These are phyloP conservation scores for Spergularia azorica DNA, from an alignment of 179 eudicot species.

Conservation along the genomic window DNA sequence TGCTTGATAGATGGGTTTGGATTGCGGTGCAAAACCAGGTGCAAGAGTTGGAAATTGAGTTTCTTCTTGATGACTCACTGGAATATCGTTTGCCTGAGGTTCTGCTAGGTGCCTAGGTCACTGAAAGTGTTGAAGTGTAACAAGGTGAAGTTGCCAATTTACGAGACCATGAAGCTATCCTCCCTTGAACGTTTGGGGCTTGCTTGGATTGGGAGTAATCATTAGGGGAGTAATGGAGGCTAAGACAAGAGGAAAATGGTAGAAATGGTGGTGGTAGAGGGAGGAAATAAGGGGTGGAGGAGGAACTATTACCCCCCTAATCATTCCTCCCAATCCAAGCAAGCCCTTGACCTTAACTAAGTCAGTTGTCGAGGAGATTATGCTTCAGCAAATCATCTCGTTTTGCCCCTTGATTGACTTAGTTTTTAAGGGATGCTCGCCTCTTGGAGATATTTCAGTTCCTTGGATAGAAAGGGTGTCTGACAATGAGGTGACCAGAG, in stretches of 20 bases:
- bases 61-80: neutral
- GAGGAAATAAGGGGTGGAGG: too few species aligned
- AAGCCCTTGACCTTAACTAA: neutral
- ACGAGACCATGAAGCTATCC: neutral
- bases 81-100: neutral
- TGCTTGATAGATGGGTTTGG: conserved; percentile 6
- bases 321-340: too few species aligned
- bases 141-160: neutral
- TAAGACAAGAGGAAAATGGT: too few species aligned
- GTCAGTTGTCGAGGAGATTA: neutral
- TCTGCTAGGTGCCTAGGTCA: neutral
- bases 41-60: neutral
- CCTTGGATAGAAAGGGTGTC: neutral
- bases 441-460: neutral
- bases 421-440: neutral
- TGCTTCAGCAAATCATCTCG: neutral
- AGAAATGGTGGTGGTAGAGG: too few species aligned
- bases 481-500: neutral
- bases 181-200: neutral
- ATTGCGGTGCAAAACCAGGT: neutral
- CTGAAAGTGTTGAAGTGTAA: neutral
- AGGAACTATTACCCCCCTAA: too few species aligned
- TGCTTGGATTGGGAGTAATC: too few species aligned
- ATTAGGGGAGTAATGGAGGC: too few species aligned
- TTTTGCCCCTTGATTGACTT: neutral